These are phyloP conservation scores for Rhododendron molle DNA, from an alignment of 148 eudicot species.

Conservation along the genomic window DNA sequence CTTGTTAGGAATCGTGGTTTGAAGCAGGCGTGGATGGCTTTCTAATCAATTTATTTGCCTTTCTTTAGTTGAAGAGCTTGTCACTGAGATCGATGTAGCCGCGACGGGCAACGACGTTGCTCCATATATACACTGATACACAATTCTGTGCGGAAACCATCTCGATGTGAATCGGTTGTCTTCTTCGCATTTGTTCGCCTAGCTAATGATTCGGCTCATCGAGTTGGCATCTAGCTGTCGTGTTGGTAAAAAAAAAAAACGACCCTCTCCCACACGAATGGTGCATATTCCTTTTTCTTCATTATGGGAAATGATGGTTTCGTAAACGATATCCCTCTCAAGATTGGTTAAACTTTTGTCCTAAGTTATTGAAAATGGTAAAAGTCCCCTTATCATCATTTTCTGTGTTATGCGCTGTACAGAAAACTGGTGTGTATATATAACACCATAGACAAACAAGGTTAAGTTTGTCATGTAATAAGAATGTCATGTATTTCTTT, in stretches of 20 bases:
- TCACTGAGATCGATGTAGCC: neutral
- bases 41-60: neutral
- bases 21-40: neutral
- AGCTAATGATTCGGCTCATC: neutral
- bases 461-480: neutral
- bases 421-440: neutral
- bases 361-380: neutral
- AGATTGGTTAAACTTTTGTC: neutral
- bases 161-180: neutral
- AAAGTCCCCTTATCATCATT: neutral
- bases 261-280: conserved; percentile 1
- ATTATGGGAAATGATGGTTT: conserved; percentile 2
- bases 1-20: neutral
- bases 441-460: neutral
- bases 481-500: too few relatives aligned
- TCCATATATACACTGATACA: too few relatives aligned
- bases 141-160: too few relatives aligned
- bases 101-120: too few relatives aligned
- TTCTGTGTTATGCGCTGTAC: neutral
- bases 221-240: neutral
- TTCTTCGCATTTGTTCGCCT: neutral
- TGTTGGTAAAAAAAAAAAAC: neutral
- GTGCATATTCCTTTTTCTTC: neutral
- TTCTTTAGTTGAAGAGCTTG: neutral
- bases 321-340: conserved; percentile 1